Evolutionary conservation across 345 rosid genomes (phyloP), one percentile per base, ranked within the genome.

Genomic region (Brassica carinata): DNA sequence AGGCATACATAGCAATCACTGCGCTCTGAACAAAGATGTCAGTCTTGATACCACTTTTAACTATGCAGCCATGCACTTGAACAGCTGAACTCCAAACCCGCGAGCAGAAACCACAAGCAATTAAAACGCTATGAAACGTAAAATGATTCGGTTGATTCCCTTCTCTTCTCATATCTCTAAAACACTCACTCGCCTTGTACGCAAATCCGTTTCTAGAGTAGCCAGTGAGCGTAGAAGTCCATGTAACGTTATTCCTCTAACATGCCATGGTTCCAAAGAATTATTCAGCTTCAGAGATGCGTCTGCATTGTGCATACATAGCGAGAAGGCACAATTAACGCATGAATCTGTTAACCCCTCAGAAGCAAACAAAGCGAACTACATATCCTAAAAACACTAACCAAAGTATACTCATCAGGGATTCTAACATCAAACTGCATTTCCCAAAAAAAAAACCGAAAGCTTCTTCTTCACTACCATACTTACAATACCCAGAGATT

Each of bases 271-370:
- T 85, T 48, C 5, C 30, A 55, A 95, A 95, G 45, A 95, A 82
- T 72, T 6, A 76, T 51, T 89, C 99, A 65, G 99, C 99, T 82
- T 89, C 96, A 55, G 34, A 71, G 73, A 95, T 83, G 76, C 87
- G 85, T 40, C 79, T 83, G 81, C 96, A 87, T 77, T 91, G 90
- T 0, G 92, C 93, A 75, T 93, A 95, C 94, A 91, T 85, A 77
- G 90, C 96, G 31, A 95, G 89, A 72, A 95, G 92, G 10, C 96
- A 82, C 61, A 2, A 85, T 83, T 62, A 79, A 86, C 6, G 94
- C 96, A 82, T 93, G 99, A 82, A 91, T 82, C 86, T 89, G 84
- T 71, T 90, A 85, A n/a, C 99, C 99, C 67, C 83, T 84, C 3
- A 34, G 83, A 79, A 89, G 85, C 62, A 84, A 83, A 71, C 79